Evolutionary conservation across 148 eudicot genomes (phyloP).

Genomic region (Rhododendron molle): DNA sequence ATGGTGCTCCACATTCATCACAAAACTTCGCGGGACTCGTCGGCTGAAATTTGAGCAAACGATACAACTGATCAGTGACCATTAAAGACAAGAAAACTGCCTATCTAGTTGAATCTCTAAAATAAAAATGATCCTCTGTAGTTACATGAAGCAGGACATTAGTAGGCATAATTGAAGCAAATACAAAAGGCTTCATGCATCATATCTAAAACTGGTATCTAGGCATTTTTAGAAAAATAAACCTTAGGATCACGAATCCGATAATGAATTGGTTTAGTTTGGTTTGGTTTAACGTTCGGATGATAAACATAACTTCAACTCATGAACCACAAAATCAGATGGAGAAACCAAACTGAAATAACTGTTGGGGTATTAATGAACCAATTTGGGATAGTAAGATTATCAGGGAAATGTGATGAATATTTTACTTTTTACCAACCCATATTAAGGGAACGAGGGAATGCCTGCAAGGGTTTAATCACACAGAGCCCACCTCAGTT

Average conservation of each 20-base stretch:
- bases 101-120: not conserved
- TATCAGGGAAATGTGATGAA: too few species aligned
- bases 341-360: not conserved
- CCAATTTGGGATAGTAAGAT: too few species aligned
- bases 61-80: not conserved
- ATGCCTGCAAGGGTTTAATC: too few species aligned
- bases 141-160: not conserved
- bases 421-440: too few species aligned
- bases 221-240: not conserved
- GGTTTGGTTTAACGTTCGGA: not conserved
- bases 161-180: not conserved
- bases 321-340: not conserved
- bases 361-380: too few species aligned
- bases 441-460: too few species aligned
- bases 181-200: not conserved
- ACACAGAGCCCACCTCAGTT: too few species aligned
- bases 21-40: constrained; percentile 86
- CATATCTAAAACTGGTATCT: not conserved
- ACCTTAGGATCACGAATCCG: too few species aligned
- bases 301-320: not conserved
- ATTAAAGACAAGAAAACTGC: not conserved
- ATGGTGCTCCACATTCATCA: constrained; percentile 93
- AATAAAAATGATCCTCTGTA: not conserved
- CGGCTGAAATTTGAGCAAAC: constrained; percentile 39
- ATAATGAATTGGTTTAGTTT: not conserved